Conservation (phyloP, 164 flowering plant species). For the Brasenia schreberi region DNA sequence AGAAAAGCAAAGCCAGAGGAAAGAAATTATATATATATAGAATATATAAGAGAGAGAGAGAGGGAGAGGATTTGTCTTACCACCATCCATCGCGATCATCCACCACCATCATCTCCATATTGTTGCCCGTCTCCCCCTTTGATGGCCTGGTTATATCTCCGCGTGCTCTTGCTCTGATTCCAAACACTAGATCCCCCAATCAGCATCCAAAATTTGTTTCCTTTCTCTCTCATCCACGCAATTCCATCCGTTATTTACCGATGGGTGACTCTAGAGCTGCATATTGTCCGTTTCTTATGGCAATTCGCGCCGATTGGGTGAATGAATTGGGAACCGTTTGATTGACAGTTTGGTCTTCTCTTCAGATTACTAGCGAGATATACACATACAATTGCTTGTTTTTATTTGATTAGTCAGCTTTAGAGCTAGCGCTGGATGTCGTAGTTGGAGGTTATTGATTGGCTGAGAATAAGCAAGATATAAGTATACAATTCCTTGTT, state of each 20-base stretch:
- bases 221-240: not conserved
- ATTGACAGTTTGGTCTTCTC: not conserved
- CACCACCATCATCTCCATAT: not conserved
- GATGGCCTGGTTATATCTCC: not conserved
- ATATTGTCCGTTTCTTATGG: not conserved
- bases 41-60: not conserved
- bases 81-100: not conserved
- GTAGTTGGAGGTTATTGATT: slow-evolving; percentile 1
- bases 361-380: not conserved
- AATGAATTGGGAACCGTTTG: not conserved
- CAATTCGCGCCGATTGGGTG: not conserved
- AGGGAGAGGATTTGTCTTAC: not conserved
- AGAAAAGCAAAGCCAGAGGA: no score
- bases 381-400: no score
- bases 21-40: no score
- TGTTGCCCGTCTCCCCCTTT: not conserved
- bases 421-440: no score
- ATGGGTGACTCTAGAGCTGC: not conserved
- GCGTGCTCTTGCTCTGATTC: not conserved
- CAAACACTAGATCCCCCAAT: not conserved
- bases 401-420: no score
- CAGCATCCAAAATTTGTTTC: not conserved
- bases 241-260: not conserved
- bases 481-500: not conserved
- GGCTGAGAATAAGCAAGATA: not conserved